Percentiles rank a stretch among this genome's conserved stretches.
These are phyloP conservation scores for Arachis monticola DNA, from an alignment of 331 rosid genomes.

Conservation along the genomic window DNA sequence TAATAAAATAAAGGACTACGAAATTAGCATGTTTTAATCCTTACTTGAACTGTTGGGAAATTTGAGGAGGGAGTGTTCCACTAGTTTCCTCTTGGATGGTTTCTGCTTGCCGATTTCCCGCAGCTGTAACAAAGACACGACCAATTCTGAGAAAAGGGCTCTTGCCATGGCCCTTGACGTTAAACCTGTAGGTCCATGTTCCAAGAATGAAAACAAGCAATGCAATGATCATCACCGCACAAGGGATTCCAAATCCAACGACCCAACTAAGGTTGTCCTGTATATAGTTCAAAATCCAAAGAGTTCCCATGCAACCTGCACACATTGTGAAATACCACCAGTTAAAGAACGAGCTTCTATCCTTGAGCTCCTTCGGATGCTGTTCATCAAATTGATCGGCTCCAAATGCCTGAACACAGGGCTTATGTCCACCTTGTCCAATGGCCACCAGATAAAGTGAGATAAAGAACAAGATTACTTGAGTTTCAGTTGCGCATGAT, in stretches of 20 bases:
- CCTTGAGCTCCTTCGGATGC: conserved; percentile 39
- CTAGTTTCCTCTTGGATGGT: conserved; percentile 11
- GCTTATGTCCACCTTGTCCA: conserved; percentile 55
- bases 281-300: conserved; percentile 39
- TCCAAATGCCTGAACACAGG: conserved; percentile 54
- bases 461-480: conserved; percentile 44
- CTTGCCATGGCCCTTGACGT: conserved; percentile 8
- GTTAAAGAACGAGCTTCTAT: conserved; percentile 51
- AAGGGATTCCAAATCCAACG: conserved; percentile 54
- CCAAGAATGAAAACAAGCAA: conserved; percentile 43
- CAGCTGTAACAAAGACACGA: conserved; percentile 34
- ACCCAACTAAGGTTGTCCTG: conserved; percentile 50
- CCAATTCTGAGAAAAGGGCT: conserved; percentile 47
- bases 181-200: conserved; percentile 42
- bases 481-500: conserved; percentile 29
- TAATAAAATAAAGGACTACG: neutral
- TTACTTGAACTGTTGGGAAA: conserved; percentile 39
- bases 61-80: conserved; percentile 30
- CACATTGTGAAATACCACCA: conserved; percentile 47
- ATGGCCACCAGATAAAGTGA: conserved; percentile 49
- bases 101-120: conserved; percentile 27
- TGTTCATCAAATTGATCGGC: conserved; percentile 48
- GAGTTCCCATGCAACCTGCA: conserved; percentile 22
- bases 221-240: conserved; percentile 34
- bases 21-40: neutral